Conservation (phyloP, 2,329 filamentous ascomycete genomes). For the Dactylellina parvicollis region DNA sequence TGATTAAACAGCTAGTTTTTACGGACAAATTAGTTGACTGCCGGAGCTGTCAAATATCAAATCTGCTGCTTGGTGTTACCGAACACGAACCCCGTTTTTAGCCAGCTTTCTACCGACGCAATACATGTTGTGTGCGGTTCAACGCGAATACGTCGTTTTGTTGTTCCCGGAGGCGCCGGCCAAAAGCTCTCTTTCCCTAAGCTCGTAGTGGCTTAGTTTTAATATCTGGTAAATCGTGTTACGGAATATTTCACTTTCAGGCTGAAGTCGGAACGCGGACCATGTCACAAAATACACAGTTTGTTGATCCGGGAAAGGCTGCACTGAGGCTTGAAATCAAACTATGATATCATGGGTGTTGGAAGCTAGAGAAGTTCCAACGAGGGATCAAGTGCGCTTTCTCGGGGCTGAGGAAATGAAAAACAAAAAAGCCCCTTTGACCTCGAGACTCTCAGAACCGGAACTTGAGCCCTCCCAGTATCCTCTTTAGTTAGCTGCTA, state of each 20-base stretch:
- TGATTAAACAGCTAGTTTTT: neutral
- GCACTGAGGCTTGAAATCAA: constrained; percentile 2
- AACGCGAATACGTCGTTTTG: constrained; percentile 8
- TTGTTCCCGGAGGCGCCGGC: constrained; percentile 29
- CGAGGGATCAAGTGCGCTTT: constrained; percentile 2
- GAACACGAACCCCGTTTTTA: neutral
- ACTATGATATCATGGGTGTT: constrained; percentile 24
- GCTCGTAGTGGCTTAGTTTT: constrained; percentile 24
- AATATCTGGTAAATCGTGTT: constrained; percentile 4
- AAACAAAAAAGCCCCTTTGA: neutral
- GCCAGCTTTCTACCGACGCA: neutral
- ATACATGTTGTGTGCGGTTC: neutral
- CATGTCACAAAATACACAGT: constrained; percentile 2
- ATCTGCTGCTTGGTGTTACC: too few species aligned
- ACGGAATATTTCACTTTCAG: constrained; percentile 52
- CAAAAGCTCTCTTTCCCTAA: constrained; percentile 8
- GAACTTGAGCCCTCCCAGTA: too few species aligned
- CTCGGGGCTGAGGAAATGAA: neutral
- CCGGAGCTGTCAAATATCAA: neutral
- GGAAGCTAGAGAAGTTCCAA: neutral
- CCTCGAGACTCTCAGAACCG: too few species aligned
- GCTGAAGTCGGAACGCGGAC: constrained; percentile 30
- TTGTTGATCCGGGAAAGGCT: constrained; percentile 26
- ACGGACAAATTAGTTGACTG: neutral
- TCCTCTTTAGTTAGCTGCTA: neutral